Base-by-base conservation (phyloP, 148 eudicot species). In the Dianthus caryophyllus region DNA sequence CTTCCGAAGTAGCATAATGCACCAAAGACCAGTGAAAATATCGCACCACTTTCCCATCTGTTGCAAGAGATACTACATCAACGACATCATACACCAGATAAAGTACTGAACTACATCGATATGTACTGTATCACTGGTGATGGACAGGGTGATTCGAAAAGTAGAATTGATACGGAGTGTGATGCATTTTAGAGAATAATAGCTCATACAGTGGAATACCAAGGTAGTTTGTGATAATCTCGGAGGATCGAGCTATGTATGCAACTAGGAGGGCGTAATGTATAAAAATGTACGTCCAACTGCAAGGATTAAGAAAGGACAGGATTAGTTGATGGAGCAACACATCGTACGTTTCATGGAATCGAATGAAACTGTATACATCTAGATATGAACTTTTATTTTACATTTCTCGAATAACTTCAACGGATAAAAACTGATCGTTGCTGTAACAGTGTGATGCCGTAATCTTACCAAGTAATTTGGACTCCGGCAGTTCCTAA, bases 231-330 rank as follows among this genome's bases (percentile, higher is more conserved):
- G 96, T 80, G 82, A 92, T 67, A 51, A 87, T 92, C 71, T 87
- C 89, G 11, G 98, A 92, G 31, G 96, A 87, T 60, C 98, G 98
- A 74, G 96, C 89, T 54, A 85, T 84, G 65, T 92, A 92, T 25
- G 96, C 98, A 76, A 92, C 88, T 36, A 92, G 94, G 73, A 92
- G 96, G 38, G 98, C 96, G 31, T 92, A 92, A 73, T 89, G 94
- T 67, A 92, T 87, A 73, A 92, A 89, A 59, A 92, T 84, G 77
- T 92, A 89, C 9, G 94, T 85, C 96, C 98, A 92, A 81, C 98
- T 92, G 96, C 84, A 84, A 63, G 66, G 57, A 73, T 49, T 71
- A 73, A 59, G 73, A 56, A 67, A 77, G 44, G 7, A 60, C 29
- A 54, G 8, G 60, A 53, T 72, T 56, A 84, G 74, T 53, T n/a